These are phyloP conservation scores for Arbutus unedo DNA, from an alignment of 148 eudicot genomes.

Conservation along the genomic window DNA sequence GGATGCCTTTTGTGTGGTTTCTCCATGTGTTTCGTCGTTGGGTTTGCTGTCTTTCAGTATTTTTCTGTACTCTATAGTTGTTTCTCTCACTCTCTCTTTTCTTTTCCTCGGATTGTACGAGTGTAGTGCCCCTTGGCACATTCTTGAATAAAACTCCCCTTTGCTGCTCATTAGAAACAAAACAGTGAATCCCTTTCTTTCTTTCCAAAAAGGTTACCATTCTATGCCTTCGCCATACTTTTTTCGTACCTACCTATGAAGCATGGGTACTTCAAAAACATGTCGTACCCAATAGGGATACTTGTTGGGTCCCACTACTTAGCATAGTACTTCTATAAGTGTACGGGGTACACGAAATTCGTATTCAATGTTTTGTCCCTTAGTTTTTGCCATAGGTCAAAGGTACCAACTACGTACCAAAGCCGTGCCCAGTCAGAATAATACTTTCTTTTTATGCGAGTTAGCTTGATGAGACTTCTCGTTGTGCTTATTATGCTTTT, in stretches of 20 bases:
- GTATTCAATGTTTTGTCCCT: too few species aligned
- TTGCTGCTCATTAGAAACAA: neutral
- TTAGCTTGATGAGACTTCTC: too few species aligned
- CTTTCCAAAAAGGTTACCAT: neutral
- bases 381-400: too few species aligned
- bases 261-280: too few species aligned
- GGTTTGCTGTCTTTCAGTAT: neutral
- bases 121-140: neutral
- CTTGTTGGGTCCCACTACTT: too few species aligned
- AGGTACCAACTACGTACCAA: too few species aligned
- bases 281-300: too few species aligned
- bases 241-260: neutral
- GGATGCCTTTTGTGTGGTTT: neutral
- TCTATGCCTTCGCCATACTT: conserved; percentile 2
- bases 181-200: neutral
- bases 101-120: neutral
- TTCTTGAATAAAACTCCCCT: neutral
- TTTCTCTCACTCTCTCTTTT: neutral
- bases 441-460: too few species aligned
- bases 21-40: neutral
- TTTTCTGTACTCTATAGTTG: neutral
- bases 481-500: too few species aligned
- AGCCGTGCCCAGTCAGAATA: too few species aligned
- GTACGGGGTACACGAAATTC: too few species aligned
- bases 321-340: too few species aligned